A percentile compares a stretch with the other conserved stretches of the same genome.
Conservation (phyloP, 2,329 filamentous ascomycete species). For the Exophiala alcalophila region DNA sequence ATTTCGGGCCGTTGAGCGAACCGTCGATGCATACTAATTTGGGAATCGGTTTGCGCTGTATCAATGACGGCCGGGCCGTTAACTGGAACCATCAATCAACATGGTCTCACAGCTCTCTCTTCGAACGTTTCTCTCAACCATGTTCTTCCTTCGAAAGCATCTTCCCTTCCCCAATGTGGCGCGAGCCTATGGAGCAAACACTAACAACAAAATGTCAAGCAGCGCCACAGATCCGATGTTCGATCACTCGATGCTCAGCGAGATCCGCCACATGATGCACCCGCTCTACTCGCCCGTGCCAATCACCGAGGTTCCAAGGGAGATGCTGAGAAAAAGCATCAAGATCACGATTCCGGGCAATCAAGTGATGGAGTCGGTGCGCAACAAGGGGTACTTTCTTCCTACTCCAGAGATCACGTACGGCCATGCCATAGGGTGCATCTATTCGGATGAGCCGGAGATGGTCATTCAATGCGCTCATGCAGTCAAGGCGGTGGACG, state of each 20-base stretch:
- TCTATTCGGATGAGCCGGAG: slow-evolving; percentile 9
- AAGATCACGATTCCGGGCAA: slow-evolving; percentile 9
- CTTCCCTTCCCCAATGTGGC: no score
- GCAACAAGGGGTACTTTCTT: neutral
- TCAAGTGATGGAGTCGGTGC: neutral
- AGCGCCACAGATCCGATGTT: neutral
- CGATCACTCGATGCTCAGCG: slow-evolving; percentile 6
- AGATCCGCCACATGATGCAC: slow-evolving; percentile 15
- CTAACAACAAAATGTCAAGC: neutral
- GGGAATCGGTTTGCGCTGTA: no score
- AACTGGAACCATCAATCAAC: no score
- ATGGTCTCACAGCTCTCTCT: no score
- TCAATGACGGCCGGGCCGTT: no score
- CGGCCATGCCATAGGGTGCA: slow-evolving; percentile 16
- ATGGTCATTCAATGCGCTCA: slow-evolving; percentile 10
- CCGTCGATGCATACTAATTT: no score
- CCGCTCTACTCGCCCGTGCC: slow-evolving; percentile 13
- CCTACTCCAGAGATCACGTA: slow-evolving; percentile 12
- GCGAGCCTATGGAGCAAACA: no score
- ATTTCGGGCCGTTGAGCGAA: no score
- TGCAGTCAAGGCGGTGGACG: slow-evolving; percentile 12
- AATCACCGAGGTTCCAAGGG: neutral
- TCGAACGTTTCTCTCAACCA: no score
- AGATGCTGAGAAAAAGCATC: slow-evolving; percentile 6
- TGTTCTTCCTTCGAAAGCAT: no score